Base-by-base conservation (phyloP, 1,284 basidiomycete species). In the Earliella scabrosa region DNA sequence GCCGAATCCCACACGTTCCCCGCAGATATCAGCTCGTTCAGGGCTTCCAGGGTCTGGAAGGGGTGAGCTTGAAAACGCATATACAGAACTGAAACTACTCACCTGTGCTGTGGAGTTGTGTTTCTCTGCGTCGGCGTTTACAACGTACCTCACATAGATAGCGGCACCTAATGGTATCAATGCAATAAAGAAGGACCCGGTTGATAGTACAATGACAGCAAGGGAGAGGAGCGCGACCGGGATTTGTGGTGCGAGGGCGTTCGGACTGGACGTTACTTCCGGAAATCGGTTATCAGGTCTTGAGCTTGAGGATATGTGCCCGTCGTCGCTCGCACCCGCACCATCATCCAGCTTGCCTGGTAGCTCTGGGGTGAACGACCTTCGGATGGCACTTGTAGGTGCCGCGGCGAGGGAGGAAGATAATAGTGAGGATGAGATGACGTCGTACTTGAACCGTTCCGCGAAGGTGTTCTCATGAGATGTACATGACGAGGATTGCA, bases 391-490 rank as follows among this genome's bases (percentile, higher is more conserved):
- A 41, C 50, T 56, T 6, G 63, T 60, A 11, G 67, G 69, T 29
- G 67, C 66, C 31, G 68, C 73, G 31, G 68, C 73, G 56, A 77
- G 76, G 56, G 74, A 75, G 6, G 79, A 68, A 2, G 87, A 82
- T 18, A 93, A 78, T 8, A 92, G 76, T 3, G 90, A 85, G 1
- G 90, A 92, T 3, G 90, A 91, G 56, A 93, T 92, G n/a, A 93
- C 82, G 56, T 83, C 83, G 77, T 92, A 92, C 71, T 92, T 92
- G 81, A 93, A 92, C 45, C 82, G 85, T 71, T 93, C 90, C 14
- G 85, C 82, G 63, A 92, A 89, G 38, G 70, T 66, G 45, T 63
- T 69, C 47, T 67, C 64, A 21, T 68, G 58, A 11, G 69, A 57
- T n/a, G 60, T 49, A 29, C 63, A 53, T 35, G 63, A 55, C 13